phyloP scores from a whole-genome alignment of 805 yeast genomes.

The Candida lessepsii region DNA sequence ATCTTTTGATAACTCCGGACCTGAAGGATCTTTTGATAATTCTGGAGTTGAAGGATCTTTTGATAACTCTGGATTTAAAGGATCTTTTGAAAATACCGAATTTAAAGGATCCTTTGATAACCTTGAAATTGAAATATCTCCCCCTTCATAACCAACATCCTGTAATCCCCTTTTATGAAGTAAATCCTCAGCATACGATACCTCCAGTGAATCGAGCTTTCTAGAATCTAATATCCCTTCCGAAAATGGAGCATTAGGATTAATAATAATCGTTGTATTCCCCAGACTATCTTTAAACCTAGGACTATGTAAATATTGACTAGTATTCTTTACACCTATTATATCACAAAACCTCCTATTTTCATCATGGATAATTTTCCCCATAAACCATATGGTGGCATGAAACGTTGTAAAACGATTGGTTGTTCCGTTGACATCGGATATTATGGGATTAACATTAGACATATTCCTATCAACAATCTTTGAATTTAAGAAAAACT shows the following conservation, averaged over 20 bases:
- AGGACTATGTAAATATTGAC: conserved; percentile 25
- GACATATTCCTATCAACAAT: conserved; percentile 18
- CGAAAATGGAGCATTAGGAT: conserved; percentile 11
- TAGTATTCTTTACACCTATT: conserved; percentile 37
- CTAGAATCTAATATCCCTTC: no score
- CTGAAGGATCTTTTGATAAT: no score
- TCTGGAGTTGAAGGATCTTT: no score
- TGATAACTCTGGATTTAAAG: no score
- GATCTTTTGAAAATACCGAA: no score
- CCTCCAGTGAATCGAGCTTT: no score
- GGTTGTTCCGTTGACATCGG: conserved; percentile 45
- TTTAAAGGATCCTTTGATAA: no score
- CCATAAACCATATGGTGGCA: conserved; percentile 43
- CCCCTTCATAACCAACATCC: no score
- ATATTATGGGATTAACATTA: conserved; percentile 22
- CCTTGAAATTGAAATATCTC: no score
- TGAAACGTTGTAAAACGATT: conserved; percentile 51
- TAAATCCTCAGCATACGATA: no score
- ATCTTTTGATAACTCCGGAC: no score
- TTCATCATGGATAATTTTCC: conserved; percentile 38
- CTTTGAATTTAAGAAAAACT: conserved; percentile 36
- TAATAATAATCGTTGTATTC: conserved; percentile 9
- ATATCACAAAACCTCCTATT: conserved; percentile 45
- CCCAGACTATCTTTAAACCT: conserved; percentile 17
- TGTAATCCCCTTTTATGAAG: no score